These are phyloP conservation scores for Leptodermis oblonga DNA, from an alignment of 257 asterid genomes.

Conservation along the genomic window DNA sequence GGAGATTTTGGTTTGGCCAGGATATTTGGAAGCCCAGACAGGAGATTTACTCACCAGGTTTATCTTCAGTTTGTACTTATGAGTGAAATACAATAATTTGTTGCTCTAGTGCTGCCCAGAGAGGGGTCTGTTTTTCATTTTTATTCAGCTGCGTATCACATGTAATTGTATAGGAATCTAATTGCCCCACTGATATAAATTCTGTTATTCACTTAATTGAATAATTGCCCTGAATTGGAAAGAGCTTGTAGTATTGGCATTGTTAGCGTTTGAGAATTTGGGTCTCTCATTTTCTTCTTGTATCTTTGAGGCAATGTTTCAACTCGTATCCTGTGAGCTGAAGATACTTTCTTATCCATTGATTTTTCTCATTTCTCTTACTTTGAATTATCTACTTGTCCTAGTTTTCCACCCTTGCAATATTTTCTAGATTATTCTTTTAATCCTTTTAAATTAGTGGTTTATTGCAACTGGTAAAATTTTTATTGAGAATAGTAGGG, in stretches of 20 bases:
- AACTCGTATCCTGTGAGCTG: not conserved
- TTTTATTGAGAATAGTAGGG: not conserved
- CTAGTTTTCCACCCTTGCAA: not conserved
- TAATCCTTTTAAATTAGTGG: not conserved
- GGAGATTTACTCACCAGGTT: slow-evolving; percentile 98
- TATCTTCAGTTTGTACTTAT: slow-evolving; percentile 11
- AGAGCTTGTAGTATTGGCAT: not conserved
- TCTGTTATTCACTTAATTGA: not conserved
- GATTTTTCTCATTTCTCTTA: not conserved
- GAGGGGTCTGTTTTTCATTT: not conserved
- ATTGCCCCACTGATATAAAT: not conserved
- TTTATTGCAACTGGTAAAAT: not conserved
- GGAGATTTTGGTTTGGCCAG: slow-evolving; percentile 99
- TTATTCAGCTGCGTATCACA: not conserved
- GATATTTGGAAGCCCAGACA: slow-evolving; percentile 89
- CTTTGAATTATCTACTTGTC: not conserved
- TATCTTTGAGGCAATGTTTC: not conserved
- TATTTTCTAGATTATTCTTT: not conserved
- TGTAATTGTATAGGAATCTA: not conserved
- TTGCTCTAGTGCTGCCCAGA: not conserved
- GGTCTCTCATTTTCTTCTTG: not conserved
- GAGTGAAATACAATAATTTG: not conserved
- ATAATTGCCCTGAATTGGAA: not conserved
- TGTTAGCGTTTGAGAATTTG: not conserved
- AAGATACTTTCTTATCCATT: too few species aligned